Percentiles rank a stretch among this genome's conserved stretches.
Conservation (phyloP, 805 yeast genomes). For the Cephaloascus albidus region DNA sequence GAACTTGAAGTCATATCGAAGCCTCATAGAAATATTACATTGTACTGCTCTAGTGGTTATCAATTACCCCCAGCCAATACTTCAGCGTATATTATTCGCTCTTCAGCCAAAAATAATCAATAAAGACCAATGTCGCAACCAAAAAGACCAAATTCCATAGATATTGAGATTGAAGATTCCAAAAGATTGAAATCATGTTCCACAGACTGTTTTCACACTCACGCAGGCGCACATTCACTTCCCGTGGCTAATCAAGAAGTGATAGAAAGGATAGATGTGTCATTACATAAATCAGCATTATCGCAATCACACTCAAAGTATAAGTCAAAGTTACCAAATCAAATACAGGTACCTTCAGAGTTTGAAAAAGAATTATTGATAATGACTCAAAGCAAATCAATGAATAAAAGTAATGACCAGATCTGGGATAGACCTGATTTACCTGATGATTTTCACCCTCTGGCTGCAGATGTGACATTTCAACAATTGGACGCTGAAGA, state of each 20-base stretch:
- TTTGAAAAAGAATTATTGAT: conserved; percentile 42
- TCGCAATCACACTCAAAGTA: not conserved
- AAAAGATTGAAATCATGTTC: too few relatives aligned
- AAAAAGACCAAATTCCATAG: not conserved
- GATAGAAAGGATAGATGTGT: conserved; percentile 1
- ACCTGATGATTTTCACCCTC: conserved; percentile 39
- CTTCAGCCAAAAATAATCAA: too few relatives aligned
- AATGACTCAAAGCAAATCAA: conserved; percentile 15
- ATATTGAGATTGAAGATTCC: too few relatives aligned
- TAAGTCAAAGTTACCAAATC: not conserved
- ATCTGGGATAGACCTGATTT: conserved; percentile 48
- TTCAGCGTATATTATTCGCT: too few relatives aligned
- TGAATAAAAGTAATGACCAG: conserved; percentile 14
- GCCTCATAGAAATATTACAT: too few relatives aligned
- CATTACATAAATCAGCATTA: not conserved
- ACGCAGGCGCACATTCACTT: conserved; percentile 12
- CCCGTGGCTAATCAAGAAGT: conserved; percentile 17
- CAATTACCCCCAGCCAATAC: too few relatives aligned
- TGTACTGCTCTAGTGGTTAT: too few relatives aligned
- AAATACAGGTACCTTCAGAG: conserved; percentile 28
- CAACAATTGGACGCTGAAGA: conserved; percentile 97
- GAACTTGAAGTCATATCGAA: too few relatives aligned
- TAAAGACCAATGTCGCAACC: not conserved
- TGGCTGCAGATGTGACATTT: conserved; percentile 48
- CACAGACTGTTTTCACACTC: not conserved